Percentiles rank a stretch among this genome's conserved stretches.
phyloP scores from a whole-genome alignment of 805 yeast genomes.

The Teunomyces kruisii region DNA sequence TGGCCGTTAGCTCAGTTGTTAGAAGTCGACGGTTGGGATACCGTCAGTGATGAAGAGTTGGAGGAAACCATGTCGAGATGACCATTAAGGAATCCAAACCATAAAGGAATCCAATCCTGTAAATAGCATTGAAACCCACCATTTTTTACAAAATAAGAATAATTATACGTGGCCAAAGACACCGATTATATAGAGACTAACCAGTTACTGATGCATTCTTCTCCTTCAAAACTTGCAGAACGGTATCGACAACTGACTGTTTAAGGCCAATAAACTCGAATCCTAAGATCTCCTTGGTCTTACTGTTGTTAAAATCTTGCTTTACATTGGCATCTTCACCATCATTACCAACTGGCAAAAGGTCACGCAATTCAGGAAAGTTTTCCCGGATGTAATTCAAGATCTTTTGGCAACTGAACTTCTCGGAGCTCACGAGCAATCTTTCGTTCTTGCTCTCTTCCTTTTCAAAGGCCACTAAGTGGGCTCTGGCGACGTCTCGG shows the following conservation, averaged over 20 bases:
- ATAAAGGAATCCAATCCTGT: no score
- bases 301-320: constrained; percentile 12
- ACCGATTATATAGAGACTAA: no score
- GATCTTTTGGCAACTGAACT: constrained; percentile 18
- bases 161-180: no score
- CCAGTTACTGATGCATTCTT: no score
- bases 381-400: constrained; percentile 18
- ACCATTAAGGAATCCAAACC: no score
- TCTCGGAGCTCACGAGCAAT: constrained; percentile 22
- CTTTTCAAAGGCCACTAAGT: constrained; percentile 13
- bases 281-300: constrained; percentile 18
- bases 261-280: constrained; percentile 18
- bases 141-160: no score
- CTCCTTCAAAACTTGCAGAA: constrained; percentile 22
- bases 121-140: no score
- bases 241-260: constrained; percentile 20
- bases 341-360: constrained; percentile 17
- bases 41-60: constrained; percentile 19
- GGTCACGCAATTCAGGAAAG: constrained; percentile 21
- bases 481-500: constrained; percentile 16
- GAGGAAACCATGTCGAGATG: neutral
- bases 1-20: constrained; percentile 73
- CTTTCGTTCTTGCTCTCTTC: constrained; percentile 22
- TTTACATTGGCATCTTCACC: constrained; percentile 5
- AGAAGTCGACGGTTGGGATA: constrained; percentile 52